Percentiles rank a stretch among this genome's conserved stretches.
phyloP scores from a whole-genome alignment of 768 basidiomycete species.

The Porpolomopsis calyptriformis region DNA sequence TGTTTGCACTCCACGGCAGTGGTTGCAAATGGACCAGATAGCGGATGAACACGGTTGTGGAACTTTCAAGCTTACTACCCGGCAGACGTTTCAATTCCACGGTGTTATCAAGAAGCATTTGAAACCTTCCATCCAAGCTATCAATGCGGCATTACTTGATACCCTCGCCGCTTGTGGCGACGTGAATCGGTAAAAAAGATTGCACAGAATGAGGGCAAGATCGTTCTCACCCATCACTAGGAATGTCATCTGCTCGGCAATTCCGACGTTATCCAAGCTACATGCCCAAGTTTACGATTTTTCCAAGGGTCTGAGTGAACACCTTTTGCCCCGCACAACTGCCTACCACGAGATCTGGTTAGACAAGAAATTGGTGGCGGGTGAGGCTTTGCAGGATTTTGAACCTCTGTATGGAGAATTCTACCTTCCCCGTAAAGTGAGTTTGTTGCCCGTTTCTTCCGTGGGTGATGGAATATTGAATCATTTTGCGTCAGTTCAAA shows the following conservation, averaged over 20 bases:
- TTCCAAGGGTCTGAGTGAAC: constrained; percentile 71
- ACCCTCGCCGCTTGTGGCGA: constrained; percentile 98
- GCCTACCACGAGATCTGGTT: constrained; percentile 99
- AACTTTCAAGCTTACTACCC: constrained; percentile 95
- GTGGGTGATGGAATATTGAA: neutral
- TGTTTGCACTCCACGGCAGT: constrained; percentile 84
- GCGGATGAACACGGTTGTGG: constrained; percentile 90
- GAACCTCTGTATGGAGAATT: constrained; percentile 98
- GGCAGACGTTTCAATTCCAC: constrained; percentile 99
- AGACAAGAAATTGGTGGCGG: constrained; percentile 92
- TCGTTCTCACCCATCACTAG: no score
- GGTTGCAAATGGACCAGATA: constrained; percentile 93
- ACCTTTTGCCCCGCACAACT: constrained; percentile 79
- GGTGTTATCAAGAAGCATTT: constrained; percentile 96
- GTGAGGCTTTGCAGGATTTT: constrained; percentile 86
- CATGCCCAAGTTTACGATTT: constrained; percentile 80
- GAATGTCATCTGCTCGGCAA: constrained; percentile 85
- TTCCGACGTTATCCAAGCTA: constrained; percentile 80
- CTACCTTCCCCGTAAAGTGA: constrained; percentile 90
- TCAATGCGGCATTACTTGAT: constrained; percentile 84
- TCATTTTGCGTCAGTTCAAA: constrained; percentile 61
- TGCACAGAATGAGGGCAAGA: no score
- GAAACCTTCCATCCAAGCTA: constrained; percentile 93
- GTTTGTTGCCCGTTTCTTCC: constrained; percentile 11
- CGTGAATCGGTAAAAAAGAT: constrained; percentile 71